phyloP scores from a whole-genome alignment of 2,329 filamentous ascomycete species.

The Lasiodiplodia sp. region DNA sequence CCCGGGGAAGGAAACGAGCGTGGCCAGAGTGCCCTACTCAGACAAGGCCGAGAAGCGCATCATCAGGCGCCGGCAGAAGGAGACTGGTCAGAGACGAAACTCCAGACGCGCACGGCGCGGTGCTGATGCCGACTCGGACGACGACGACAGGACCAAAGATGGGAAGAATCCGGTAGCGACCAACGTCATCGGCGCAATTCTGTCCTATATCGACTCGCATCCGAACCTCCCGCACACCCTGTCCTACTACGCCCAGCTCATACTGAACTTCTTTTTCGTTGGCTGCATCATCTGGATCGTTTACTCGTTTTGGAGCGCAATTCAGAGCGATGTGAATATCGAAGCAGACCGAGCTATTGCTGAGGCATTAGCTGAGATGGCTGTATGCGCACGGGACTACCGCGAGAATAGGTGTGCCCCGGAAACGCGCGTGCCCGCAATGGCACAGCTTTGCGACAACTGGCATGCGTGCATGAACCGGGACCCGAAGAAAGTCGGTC shows the following conservation, averaged over 20 bases:
- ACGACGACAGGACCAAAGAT: conserved; percentile 35
- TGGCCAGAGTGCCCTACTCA: conserved; percentile 46
- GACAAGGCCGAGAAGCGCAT: conserved; percentile 50
- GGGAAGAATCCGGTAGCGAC: conserved; percentile 31
- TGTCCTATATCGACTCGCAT: conserved; percentile 69
- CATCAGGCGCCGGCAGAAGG: conserved; percentile 44
- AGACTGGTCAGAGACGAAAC: conserved; percentile 38
- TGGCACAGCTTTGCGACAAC: conserved; percentile 75
- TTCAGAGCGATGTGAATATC: conserved; percentile 77
- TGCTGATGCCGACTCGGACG: conserved; percentile 34
- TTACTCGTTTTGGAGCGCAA: conserved; percentile 72
- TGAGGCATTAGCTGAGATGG: conserved; percentile 75
- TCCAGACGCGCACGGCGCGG: conserved; percentile 35
- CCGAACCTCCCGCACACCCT: conserved; percentile 71
- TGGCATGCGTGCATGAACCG: conserved; percentile 91
- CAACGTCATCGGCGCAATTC: conserved; percentile 56
- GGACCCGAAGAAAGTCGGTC: conserved; percentile 78
- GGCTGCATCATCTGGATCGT: conserved; percentile 68
- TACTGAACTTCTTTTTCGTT: conserved; percentile 70
- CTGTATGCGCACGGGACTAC: conserved; percentile 76
- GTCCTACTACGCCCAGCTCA: conserved; percentile 70
- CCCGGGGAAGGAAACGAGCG: conserved; percentile 38
- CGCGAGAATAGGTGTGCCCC: conserved; percentile 76
- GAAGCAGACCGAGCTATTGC: conserved; percentile 73
- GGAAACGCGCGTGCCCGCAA: conserved; percentile 71